A percentile compares a stretch with the other conserved stretches of the same genome.
These are phyloP conservation scores for Pascua guehoae DNA, from an alignment of 1,284 basidiomycete species.

Conservation along the genomic window DNA sequence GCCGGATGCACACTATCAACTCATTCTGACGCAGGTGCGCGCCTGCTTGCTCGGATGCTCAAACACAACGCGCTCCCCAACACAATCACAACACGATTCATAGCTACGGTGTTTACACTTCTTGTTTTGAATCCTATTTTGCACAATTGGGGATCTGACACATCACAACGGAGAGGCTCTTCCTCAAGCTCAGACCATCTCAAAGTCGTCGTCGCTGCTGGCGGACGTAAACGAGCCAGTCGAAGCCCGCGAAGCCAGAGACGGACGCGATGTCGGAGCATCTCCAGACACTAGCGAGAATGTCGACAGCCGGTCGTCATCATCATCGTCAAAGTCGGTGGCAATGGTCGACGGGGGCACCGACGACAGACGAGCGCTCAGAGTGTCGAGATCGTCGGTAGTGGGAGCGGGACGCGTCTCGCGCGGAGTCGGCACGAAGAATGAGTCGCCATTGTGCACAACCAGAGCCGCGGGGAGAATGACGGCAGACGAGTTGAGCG, in stretches of 20 bases:
- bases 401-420: conserved; percentile 6
- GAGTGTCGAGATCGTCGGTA: conserved; percentile 8
- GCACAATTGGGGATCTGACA: background rate
- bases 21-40: too few species aligned
- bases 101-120: background rate
- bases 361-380: conserved; percentile 9
- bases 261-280: conserved; percentile 10
- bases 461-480: conserved; percentile 27
- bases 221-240: conserved; percentile 4
- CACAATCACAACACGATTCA: too few species aligned
- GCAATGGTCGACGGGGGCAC: conserved; percentile 6
- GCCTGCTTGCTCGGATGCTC: too few species aligned
- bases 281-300: conserved; percentile 10
- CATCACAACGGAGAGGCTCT: conserved; percentile 6
- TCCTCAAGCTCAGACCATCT: conserved; percentile 20
- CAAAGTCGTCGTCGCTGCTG: conserved; percentile 13
- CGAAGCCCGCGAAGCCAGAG: background rate
- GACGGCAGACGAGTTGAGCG: conserved; percentile 27
- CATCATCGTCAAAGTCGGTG: conserved; percentile 15
- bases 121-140: background rate
- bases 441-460: conserved; percentile 7
- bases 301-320: conserved; percentile 14
- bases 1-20: too few species aligned
- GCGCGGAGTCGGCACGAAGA: conserved; percentile 10
- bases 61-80: too few species aligned